These are phyloP conservation scores for Paecilomyces formosus DNA, from an alignment of 2,329 filamentous ascomycete species.

Conservation along the genomic window DNA sequence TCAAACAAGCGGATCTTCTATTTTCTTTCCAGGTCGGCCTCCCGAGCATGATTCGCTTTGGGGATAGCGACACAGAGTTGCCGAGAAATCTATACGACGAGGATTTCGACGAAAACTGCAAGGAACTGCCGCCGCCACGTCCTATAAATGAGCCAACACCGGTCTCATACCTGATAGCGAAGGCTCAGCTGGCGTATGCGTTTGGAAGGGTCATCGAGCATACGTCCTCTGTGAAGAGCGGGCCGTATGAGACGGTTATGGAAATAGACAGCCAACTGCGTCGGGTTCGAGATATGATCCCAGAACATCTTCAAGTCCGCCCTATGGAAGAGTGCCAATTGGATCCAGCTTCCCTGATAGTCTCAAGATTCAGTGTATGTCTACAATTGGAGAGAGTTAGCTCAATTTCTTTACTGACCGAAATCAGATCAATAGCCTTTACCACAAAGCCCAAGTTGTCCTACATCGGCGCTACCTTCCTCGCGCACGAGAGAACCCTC, in stretches of 20 bases:
- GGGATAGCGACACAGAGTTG: constrained; percentile 56
- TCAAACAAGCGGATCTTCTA: constrained; percentile 54
- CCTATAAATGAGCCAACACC: constrained; percentile 54
- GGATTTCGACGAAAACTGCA: constrained; percentile 53
- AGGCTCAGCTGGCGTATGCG: constrained; percentile 32
- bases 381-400: neutral
- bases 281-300: constrained; percentile 57
- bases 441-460: constrained; percentile 80
- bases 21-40: constrained; percentile 62
- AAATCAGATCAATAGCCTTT: constrained; percentile 62
- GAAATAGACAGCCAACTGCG: constrained; percentile 52
- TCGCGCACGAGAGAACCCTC: constrained; percentile 67
- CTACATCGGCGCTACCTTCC: constrained; percentile 81
- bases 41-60: constrained; percentile 57
- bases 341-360: constrained; percentile 62
- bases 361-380: constrained; percentile 66
- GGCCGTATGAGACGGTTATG: constrained; percentile 54
- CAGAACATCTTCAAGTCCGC: constrained; percentile 70
- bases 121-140: constrained; percentile 49
- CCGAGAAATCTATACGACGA: constrained; percentile 59
- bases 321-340: constrained; percentile 65
- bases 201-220: constrained; percentile 40
- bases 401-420: constrained; percentile 6
- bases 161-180: constrained; percentile 43
- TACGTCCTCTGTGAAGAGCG: constrained; percentile 32